Evolutionary conservation across 2,329 filamentous ascomycete genomes (phyloP).

Genomic region (Escovopsis sp.): DNA sequence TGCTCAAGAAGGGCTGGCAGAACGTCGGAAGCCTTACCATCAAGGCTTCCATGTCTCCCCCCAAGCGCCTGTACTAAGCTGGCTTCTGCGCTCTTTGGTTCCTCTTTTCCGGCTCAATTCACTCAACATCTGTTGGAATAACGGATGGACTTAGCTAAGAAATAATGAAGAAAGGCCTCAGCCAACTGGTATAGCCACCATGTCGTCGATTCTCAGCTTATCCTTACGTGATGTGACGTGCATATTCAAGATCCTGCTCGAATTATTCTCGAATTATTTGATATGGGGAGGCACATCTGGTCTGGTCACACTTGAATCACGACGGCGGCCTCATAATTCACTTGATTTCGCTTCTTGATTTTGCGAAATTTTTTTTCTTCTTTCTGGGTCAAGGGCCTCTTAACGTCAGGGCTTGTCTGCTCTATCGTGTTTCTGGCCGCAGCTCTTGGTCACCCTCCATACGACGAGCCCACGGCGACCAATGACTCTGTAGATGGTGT

Average conservation of each 20-base stretch:
- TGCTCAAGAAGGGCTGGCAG: conserved; percentile 99
- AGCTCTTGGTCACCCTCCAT: conserved; percentile 53
- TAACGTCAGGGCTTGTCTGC: not conserved
- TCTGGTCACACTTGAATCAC: too few relatives aligned
- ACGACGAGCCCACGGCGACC: conserved; percentile 45
- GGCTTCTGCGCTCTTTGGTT: conserved; percentile 9
- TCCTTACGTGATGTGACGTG: too few relatives aligned
- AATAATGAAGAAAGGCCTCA: conserved; percentile 4
- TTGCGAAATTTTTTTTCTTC: not conserved
- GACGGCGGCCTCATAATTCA: too few relatives aligned
- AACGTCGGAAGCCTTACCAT: conserved; percentile 99
- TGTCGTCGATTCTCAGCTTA: not conserved
- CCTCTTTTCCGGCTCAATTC: conserved; percentile 1
- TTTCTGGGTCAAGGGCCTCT: too few relatives aligned
- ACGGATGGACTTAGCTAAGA: conserved; percentile 4
- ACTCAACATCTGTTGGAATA: not conserved
- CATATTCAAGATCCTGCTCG: too few relatives aligned
- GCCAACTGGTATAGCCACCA: not conserved
- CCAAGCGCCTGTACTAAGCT: conserved; percentile 88
- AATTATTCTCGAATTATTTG: too few relatives aligned
- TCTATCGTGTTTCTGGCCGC: conserved; percentile 12
- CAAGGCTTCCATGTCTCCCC: conserved; percentile 99
- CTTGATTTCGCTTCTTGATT: too few relatives aligned
- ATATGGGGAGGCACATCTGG: too few relatives aligned
- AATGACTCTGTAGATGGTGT: conserved; percentile 53